A percentile compares a stretch with the other conserved stretches of the same genome.
These are phyloP conservation scores for Penicillium sclerotiorum DNA, from an alignment of 2,329 filamentous ascomycete genomes.

Conservation along the genomic window DNA sequence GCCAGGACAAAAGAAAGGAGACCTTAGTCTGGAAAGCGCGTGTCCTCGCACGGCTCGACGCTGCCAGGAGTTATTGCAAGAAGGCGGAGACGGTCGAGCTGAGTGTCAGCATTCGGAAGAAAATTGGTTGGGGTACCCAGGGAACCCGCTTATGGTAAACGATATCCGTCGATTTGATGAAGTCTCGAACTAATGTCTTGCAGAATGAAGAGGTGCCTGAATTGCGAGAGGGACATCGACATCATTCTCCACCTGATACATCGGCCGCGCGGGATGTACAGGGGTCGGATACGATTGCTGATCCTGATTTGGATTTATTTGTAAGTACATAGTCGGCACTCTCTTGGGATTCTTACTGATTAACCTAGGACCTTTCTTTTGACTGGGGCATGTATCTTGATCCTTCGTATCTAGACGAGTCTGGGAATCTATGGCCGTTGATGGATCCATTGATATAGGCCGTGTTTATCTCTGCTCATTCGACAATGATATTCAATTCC, in stretches of 20 bases:
- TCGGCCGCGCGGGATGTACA: background rate
- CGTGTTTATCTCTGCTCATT: too few relatives aligned
- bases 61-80: background rate
- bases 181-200: background rate
- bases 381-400: constrained; percentile 4
- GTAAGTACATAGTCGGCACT: background rate
- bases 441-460: constrained; percentile 4
- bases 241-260: background rate
- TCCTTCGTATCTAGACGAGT: constrained; percentile 1
- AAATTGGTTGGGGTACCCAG: constrained; percentile 3
- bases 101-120: constrained; percentile 3
- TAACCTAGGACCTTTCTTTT: background rate
- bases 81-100: background rate
- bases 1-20: background rate
- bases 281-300: background rate
- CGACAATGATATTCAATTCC: too few relatives aligned
- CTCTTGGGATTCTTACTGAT: background rate
- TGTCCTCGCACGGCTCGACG: background rate
- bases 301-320: background rate
- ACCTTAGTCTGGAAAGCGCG: background rate
- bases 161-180: background rate
- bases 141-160: background rate
- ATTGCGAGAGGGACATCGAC: background rate
- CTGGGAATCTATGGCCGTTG: background rate
- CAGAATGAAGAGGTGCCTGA: constrained; percentile 1